Base-by-base conservation (phyloP, 2,329 filamentous ascomycete genomes). In the Fusarium nelsonii region DNA sequence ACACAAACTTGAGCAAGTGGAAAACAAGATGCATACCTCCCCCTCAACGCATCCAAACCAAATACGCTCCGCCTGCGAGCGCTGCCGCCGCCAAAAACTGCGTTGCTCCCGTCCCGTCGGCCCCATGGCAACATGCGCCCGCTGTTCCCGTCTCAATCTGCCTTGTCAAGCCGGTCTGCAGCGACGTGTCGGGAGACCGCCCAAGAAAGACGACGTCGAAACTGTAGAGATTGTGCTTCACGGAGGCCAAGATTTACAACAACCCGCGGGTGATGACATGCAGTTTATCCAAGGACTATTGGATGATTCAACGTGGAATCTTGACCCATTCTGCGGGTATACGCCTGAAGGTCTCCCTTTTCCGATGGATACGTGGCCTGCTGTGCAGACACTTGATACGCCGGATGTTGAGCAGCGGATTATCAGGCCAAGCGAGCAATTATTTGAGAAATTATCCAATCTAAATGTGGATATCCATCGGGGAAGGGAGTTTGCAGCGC, bases 21-120 rank as follows among this genome's bases (percentile, higher is more conserved):
- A 4, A 10, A n/a, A n/a, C 3, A 20, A 23, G 2, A 71, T 75
- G 72, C 69, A 62, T 36, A 72, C 74, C 4, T 20, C 36, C 14
- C 37, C 54, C 4, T 39, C 53, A 48, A 34, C 52, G 7, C 77
- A 78, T 45, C 77, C 77, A 5, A 77, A 73, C 28, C 77, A 79
- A 48, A 64, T 77, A 34, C 75, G 77, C 30, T 76, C 75, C 8
- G 75, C 76, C 8, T 79, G 77, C 55, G 76, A 78, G 65, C 69
- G 76, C 41, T 78, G 77, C 18, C 77, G 76, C 9, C 66, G 72
- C 12, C 76, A 78, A 43, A 79, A 78, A 53, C 71, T 79, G 8
- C 74, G 75, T 32, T 79, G 77, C 63, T 69, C 69, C 9, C 76
- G 76, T 18, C 70, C 72, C 26, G 48, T 68, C 28, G 44, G 68